A percentile compares a stretch with the other conserved stretches of the same genome.
Conservation (phyloP, 2,329 filamentous ascomycete genomes). For the Ophiosphaerella herpotricha region DNA sequence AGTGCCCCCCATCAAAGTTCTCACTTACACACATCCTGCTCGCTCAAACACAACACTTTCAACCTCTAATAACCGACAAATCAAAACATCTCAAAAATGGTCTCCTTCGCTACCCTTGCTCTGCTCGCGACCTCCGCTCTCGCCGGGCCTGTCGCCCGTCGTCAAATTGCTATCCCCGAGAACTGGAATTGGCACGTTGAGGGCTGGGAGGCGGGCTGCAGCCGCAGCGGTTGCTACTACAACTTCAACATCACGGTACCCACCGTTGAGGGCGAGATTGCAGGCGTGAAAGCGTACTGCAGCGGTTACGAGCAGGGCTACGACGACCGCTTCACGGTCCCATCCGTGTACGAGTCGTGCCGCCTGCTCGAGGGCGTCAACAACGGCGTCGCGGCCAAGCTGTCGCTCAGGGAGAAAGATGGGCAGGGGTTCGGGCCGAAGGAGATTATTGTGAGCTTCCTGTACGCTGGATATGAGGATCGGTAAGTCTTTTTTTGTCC, state of each 20-base stretch:
- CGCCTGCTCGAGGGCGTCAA: conserved; percentile 19
- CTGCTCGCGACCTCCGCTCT: conserved; percentile 2
- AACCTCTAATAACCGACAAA: no score
- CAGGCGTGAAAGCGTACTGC: conserved; percentile 20
- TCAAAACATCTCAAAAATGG: conserved; percentile 6
- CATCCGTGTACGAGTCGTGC: conserved; percentile 6
- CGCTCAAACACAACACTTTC: no score
- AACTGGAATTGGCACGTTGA: conserved; percentile 26
- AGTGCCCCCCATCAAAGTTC: no score
- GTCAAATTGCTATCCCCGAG: conserved; percentile 14
- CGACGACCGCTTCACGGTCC: conserved; percentile 4
- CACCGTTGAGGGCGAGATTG: conserved; percentile 8
- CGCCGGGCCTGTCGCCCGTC: neutral
- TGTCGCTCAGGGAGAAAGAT: conserved; percentile 6
- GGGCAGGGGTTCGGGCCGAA: conserved; percentile 4
- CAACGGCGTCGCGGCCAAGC: conserved; percentile 20
- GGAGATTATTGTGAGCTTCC: conserved; percentile 17
- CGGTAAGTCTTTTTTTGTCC: conserved; percentile 3
- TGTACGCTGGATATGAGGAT: conserved; percentile 8
- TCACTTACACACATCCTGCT: no score
- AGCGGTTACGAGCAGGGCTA: conserved; percentile 19
- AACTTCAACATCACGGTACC: conserved; percentile 29
- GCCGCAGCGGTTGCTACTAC: conserved; percentile 24
- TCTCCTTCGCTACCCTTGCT: conserved; percentile 14
- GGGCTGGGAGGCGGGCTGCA: conserved; percentile 23